Percentiles rank a stretch among this genome's conserved stretches.
Evolutionary conservation across 768 basidiomycete genomes (phyloP).

Genomic region (Gyrodon lividus): DNA sequence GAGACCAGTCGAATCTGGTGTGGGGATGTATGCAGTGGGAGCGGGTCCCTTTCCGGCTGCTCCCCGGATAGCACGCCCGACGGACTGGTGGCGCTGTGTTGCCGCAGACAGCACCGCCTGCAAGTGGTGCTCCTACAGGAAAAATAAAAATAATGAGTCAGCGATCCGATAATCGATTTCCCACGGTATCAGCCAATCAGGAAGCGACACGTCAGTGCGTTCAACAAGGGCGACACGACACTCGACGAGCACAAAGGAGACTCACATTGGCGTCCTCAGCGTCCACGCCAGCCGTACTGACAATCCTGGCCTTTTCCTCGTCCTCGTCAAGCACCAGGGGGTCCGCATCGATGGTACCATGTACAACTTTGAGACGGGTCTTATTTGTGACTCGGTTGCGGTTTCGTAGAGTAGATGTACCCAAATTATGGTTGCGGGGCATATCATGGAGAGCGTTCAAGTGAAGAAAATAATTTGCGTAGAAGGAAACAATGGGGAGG

Average conservation of each 20-base stretch:
- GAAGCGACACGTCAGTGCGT: conserved; percentile 39
- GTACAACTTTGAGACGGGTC: conserved; percentile 81
- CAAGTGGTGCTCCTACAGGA: conserved; percentile 52
- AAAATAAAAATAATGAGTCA: conserved; percentile 42
- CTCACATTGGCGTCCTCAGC: conserved; percentile 93
- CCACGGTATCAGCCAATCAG: conserved; percentile 48
- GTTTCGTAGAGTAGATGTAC: conserved; percentile 77
- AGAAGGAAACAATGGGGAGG: conserved; percentile 25
- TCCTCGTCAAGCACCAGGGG: conserved; percentile 81
- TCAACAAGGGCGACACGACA: conserved; percentile 43
- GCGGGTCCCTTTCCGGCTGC: conserved; percentile 33
- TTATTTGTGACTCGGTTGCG: conserved; percentile 92
- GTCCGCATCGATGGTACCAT: conserved; percentile 80
- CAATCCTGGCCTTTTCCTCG: conserved; percentile 78
- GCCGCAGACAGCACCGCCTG: conserved; percentile 58
- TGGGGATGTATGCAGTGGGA: conserved; percentile 81
- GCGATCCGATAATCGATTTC: conserved; percentile 51
- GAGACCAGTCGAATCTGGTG: conserved; percentile 83
- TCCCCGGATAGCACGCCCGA: conserved; percentile 37
- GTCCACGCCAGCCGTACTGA: conserved; percentile 85
- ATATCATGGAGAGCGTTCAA: conserved; percentile 69
- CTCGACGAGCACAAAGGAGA: conserved; percentile 36
- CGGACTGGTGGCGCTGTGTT: conserved; percentile 45
- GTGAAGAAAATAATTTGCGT: conserved; percentile 39
- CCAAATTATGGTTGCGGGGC: conserved; percentile 79